Percentiles rank a stretch among this genome's conserved stretches.
Evolutionary conservation across 352 stramenopile genomes (phyloP).

Genomic region (Peronospora farinosa): DNA sequence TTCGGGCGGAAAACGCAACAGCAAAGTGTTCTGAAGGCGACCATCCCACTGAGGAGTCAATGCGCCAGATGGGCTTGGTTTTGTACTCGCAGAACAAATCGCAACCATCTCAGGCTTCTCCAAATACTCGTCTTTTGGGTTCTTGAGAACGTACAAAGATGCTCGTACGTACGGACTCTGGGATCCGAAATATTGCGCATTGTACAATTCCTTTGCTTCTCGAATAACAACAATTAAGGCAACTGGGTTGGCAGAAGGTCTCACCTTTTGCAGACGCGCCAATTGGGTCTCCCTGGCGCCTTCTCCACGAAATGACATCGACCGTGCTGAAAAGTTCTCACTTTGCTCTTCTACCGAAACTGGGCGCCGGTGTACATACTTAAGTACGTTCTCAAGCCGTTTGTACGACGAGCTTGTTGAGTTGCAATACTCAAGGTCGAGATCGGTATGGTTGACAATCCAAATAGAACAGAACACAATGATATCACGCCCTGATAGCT

Average conservation of each 20-base stretch:
- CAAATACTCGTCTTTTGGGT: slow-evolving; percentile 65
- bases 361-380: slow-evolving; percentile 65
- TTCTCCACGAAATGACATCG: slow-evolving; percentile 57
- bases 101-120: slow-evolving; percentile 75
- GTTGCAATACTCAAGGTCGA: slow-evolving; percentile 84
- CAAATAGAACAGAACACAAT: slow-evolving; percentile 85
- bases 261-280: slow-evolving; percentile 67
- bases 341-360: slow-evolving; percentile 38
- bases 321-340: slow-evolving; percentile 56
- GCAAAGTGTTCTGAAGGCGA: slow-evolving; percentile 71
- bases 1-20: slow-evolving; percentile 65
- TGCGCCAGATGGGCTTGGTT: slow-evolving; percentile 69
- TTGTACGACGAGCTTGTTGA: slow-evolving; percentile 69
- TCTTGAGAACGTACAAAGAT: slow-evolving; percentile 80
- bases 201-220: slow-evolving; percentile 74
- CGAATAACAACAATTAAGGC: slow-evolving; percentile 77
- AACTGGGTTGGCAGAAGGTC: slow-evolving; percentile 69
- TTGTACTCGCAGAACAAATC: slow-evolving; percentile 71
- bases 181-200: slow-evolving; percentile 79
- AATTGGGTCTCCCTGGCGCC: slow-evolving; percentile 40
- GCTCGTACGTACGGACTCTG: slow-evolving; percentile 82
- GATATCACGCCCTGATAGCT: slow-evolving; percentile 68
- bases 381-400: slow-evolving; percentile 56
- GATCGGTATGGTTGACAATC: slow-evolving; percentile 83
- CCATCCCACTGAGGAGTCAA: slow-evolving; percentile 67